Evolutionary conservation across 2,329 filamentous ascomycete species (phyloP).

Genomic region (Thelonectria blattea): DNA sequence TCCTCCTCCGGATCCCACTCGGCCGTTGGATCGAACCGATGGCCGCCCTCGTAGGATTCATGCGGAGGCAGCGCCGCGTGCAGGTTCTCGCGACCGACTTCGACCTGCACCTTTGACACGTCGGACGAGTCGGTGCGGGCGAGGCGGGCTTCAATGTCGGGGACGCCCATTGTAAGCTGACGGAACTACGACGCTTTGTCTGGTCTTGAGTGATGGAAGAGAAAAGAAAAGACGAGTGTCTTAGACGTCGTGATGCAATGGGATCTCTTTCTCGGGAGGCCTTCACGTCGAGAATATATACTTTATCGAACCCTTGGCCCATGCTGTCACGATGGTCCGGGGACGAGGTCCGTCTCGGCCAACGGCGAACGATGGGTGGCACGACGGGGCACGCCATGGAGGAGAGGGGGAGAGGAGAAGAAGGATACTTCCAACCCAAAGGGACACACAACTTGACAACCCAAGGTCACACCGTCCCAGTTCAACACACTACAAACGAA

Average conservation of each 20-base stretch:
- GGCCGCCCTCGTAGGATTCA: conserved; percentile 47
- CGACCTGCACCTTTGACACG: conserved; percentile 35
- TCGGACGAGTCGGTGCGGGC: conserved; percentile 35
- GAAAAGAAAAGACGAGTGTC: not conserved
- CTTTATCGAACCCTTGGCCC: conserved; percentile 5
- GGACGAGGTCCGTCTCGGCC: conserved; percentile 29
- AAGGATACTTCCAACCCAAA: conserved; percentile 7
- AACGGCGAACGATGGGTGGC: conserved; percentile 25
- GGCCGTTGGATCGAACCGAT: conserved; percentile 48
- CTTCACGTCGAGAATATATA: conserved; percentile 33
- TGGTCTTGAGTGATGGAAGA: not conserved
- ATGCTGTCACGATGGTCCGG: conserved; percentile 20
- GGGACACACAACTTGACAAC: conserved; percentile 9
- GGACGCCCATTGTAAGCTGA: conserved; percentile 29
- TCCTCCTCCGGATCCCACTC: conserved; percentile 65
- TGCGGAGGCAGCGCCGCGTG: conserved; percentile 39
- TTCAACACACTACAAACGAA: not conserved
- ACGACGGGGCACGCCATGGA: conserved; percentile 36
- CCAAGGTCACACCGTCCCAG: not conserved
- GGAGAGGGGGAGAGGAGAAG: conserved; percentile 27
- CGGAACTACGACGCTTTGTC: not conserved
- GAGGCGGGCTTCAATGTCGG: conserved; percentile 39
- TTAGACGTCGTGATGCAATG: conserved; percentile 10
- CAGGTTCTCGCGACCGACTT: conserved; percentile 48
- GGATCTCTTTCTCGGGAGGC: conserved; percentile 19